Evolutionary conservation across 1,284 basidiomycete genomes (phyloP).

Genomic region (Coriolopsis trogii): DNA sequence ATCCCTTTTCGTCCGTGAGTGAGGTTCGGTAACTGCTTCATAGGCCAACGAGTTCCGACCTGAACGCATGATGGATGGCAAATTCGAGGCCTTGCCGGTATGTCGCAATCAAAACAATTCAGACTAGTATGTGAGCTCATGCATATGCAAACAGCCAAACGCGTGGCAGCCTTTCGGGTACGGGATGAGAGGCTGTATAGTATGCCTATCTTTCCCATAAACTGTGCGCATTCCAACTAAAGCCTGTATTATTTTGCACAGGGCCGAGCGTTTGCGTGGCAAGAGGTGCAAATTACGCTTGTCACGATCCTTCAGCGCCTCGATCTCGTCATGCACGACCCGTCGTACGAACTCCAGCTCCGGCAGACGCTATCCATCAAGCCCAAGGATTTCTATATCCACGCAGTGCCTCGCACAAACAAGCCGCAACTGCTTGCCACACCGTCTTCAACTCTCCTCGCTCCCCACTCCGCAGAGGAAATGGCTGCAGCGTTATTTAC

Average conservation of each 20-base stretch:
- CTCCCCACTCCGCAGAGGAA: not conserved
- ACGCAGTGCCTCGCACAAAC: conserved; percentile 38
- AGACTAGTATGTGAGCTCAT: not conserved
- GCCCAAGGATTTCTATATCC: conserved; percentile 46
- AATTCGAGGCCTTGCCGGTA: conserved; percentile 46
- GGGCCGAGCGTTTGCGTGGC: conserved; percentile 52
- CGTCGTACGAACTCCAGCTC: conserved; percentile 45
- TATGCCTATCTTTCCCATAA: conserved; percentile 12
- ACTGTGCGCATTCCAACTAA: not conserved
- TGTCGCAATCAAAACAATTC: not conserved
- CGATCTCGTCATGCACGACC: conserved; percentile 46
- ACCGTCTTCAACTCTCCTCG: conserved; percentile 11
- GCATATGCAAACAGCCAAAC: conserved; percentile 32
- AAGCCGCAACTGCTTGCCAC: conserved; percentile 18
- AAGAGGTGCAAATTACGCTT: conserved; percentile 48
- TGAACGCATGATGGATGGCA: conserved; percentile 51
- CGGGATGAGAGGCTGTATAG: conserved; percentile 44
- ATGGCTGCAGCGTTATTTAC: too few relatives aligned
- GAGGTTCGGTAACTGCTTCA: not conserved
- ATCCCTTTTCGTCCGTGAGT: not conserved
- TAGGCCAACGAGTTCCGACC: conserved; percentile 44
- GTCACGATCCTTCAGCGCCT: conserved; percentile 47
- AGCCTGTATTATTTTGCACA: not conserved
- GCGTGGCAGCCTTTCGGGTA: conserved; percentile 50
- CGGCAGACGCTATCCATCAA: conserved; percentile 53